phyloP scores from a whole-genome alignment of 257 asterid genomes.

The Lycium ferocissimum region DNA sequence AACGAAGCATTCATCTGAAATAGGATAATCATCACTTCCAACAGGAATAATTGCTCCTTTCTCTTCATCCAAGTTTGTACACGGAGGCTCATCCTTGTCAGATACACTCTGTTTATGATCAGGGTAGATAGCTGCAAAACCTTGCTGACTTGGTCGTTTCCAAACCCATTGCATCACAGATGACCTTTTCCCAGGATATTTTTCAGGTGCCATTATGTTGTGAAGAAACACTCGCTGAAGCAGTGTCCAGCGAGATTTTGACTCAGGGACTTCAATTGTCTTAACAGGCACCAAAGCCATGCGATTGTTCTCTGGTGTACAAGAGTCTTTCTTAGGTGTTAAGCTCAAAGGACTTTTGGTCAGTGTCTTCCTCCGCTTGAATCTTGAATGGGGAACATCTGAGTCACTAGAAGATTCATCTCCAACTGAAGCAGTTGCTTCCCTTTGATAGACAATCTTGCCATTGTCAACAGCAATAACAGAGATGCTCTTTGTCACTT shows the following conservation, averaged over 20 bases:
- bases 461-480: constrained; percentile 78
- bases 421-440: constrained; percentile 41
- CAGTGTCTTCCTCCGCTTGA: constrained; percentile 51
- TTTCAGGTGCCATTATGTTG: constrained; percentile 40
- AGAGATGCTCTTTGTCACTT: constrained; percentile 55
- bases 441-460: constrained; percentile 66
- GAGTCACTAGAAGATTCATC: constrained; percentile 42
- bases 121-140: constrained; percentile 70
- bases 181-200: constrained; percentile 51
- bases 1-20: constrained; percentile 37
- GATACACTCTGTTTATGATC: constrained; percentile 61
- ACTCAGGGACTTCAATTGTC: constrained; percentile 43
- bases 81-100: constrained; percentile 42
- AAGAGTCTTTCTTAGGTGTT: constrained; percentile 41
- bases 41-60: constrained; percentile 49
- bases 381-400: constrained; percentile 45
- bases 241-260: constrained; percentile 69
- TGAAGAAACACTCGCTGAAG: constrained; percentile 58
- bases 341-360: constrained; percentile 52
- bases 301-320: constrained; percentile 43
- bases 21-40: constrained; percentile 40
- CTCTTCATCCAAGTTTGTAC: constrained; percentile 45
- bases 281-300: constrained; percentile 68
- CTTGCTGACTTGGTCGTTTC: constrained; percentile 61
- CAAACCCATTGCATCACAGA: constrained; percentile 57